Base-by-base conservation (phyloP, 2,329 filamentous ascomycete species). In the Botrytis byssoidea region DNA sequence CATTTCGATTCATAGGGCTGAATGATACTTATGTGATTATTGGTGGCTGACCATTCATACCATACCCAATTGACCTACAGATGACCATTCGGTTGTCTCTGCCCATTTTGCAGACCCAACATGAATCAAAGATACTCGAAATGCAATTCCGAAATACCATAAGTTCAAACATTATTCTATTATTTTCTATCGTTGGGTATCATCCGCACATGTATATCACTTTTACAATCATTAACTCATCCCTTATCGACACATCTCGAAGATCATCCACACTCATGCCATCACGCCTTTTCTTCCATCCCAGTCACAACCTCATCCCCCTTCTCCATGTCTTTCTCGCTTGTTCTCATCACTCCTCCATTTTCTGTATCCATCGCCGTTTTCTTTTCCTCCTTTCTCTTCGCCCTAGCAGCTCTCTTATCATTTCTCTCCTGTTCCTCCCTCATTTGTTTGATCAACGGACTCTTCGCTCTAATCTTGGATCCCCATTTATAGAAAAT, bases 401-500 rank as follows among this genome's bases (percentile, higher is more conserved):
- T 77, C 35, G 74, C 74, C 59, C 65, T 76, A 51, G 72, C 75
- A n/a, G 73, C 75, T 70, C 77, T 76, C 66, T 74, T 76, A 59
- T 80, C 75, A 65, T 72, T 76, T 60, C 68, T 78, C 73, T 79
- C 78, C 42, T 78, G 75, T 61, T 83, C 82, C 57, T 78, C 80
- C 74, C 81, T 80, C 77, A 83, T 77, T 59, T 79, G 77, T 68
- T 77, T 79, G 57, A 84, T 81, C 22, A 88, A 80, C 0, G 83
- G 83, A 72, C 87, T 89, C 79, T 82, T 86, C 9, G 83, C 83
- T 4, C 88, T 83, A 70, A 90, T 89, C 73, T 80, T 81, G 51
- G 84, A 84, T 0, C 88, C 88, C 77, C 87, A 90, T 44, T 84
- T 84, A 82, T 93, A 96, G 79, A 97, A 96, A 0, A 93, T 85